A percentile compares a stretch with the other conserved stretches of the same genome.
Conservation (phyloP, 1,139 yeast genomes). For the Debaryomyces sp. region DNA sequence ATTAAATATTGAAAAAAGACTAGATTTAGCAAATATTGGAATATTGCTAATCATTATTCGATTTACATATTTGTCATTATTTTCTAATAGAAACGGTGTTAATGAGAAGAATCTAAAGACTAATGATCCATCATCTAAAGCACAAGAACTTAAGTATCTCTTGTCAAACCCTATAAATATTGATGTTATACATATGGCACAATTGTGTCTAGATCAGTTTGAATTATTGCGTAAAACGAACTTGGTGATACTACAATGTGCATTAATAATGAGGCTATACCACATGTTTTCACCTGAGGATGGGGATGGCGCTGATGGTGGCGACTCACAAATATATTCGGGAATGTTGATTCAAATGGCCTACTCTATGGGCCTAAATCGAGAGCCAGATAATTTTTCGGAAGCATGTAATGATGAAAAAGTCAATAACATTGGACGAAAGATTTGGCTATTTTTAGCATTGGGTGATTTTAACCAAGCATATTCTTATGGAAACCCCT, state of each 20-base stretch:
- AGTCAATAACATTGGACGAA: constrained; percentile 46
- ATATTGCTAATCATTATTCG: constrained; percentile 43
- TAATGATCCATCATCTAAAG: constrained; percentile 16
- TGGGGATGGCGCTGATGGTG: constrained; percentile 47
- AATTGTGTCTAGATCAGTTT: constrained; percentile 28
- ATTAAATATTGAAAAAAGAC: constrained; percentile 35
- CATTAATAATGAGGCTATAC: constrained; percentile 46
- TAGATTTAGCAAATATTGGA: constrained; percentile 53
- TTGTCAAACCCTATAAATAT: constrained; percentile 27
- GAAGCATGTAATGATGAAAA: constrained; percentile 25
- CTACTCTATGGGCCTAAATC: constrained; percentile 48
- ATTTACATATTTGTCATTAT: constrained; percentile 39
- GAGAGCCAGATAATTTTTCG: constrained; percentile 44
- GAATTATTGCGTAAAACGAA: constrained; percentile 22
- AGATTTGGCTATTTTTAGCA: constrained; percentile 55
- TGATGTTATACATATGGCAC: constrained; percentile 27
- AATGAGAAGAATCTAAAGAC: constrained; percentile 18
- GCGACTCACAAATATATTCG: constrained; percentile 45
- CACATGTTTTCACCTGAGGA: constrained; percentile 51
- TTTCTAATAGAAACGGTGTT: constrained; percentile 23
- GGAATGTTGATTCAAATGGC: constrained; percentile 51
- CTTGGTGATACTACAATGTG: constrained; percentile 28
- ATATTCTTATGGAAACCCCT: constrained; percentile 43
- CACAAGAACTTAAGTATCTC: constrained; percentile 23
- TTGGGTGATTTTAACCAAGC: constrained; percentile 36